phyloP scores from a whole-genome alignment of 768 basidiomycete species.

The Phaffia tasmanica region DNA sequence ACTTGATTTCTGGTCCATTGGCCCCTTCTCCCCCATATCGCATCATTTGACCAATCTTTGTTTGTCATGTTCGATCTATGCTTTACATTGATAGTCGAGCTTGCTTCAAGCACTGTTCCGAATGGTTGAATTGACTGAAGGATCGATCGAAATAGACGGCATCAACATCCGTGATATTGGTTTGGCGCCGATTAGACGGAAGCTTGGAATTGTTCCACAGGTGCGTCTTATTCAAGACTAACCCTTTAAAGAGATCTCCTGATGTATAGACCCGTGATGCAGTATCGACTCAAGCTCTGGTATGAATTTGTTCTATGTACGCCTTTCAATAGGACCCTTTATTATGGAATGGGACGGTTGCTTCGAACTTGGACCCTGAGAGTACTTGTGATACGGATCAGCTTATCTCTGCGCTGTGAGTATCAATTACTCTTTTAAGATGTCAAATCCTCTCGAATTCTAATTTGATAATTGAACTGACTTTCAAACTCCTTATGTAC shows the following conservation, averaged over 20 bases:
- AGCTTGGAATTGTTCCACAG: slow-evolving; percentile 34
- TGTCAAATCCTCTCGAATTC: no score
- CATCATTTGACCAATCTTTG: no score
- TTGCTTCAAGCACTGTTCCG: slow-evolving; percentile 65
- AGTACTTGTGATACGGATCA: slow-evolving; percentile 52
- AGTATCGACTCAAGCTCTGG: no score
- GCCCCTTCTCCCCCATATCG: no score
- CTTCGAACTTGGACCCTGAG: slow-evolving; percentile 85
- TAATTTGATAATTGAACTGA: no score
- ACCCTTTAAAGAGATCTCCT: slow-evolving; percentile 68
- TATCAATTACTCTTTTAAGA: no score
- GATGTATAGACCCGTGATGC: slow-evolving; percentile 6
- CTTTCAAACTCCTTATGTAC: no score
- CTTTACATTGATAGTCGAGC: slow-evolving; percentile 54
- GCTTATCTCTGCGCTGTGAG: no score
- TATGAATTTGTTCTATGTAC: no score
- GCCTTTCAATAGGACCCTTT: slow-evolving; percentile 34
- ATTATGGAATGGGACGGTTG: slow-evolving; percentile 54
- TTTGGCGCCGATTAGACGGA: slow-evolving; percentile 50
- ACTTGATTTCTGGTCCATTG: no score
- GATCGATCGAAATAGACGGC: slow-evolving; percentile 66
- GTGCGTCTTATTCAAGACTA: slow-evolving; percentile 36
- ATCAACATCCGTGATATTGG: slow-evolving; percentile 76
- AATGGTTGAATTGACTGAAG: slow-evolving; percentile 64
- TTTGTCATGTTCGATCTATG: no score